These are phyloP conservation scores for Escovopsis sp. DNA, from an alignment of 2,329 filamentous ascomycete genomes.

Conservation along the genomic window DNA sequence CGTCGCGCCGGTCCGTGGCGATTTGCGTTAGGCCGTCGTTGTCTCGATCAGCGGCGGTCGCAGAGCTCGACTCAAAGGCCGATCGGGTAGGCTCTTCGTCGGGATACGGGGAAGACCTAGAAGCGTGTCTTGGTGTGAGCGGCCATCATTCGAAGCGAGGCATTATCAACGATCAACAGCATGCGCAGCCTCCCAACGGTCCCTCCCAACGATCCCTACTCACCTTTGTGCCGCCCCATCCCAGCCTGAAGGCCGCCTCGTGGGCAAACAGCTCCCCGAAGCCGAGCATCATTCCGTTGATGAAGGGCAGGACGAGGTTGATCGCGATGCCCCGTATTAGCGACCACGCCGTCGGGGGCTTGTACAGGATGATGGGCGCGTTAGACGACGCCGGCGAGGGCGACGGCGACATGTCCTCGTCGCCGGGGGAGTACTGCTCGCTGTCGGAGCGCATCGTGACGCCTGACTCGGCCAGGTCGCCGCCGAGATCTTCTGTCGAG, in stretches of 20 bases:
- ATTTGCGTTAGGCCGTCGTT: constrained; percentile 43
- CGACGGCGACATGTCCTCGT: constrained; percentile 33
- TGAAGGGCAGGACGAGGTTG: constrained; percentile 86
- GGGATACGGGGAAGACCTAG: constrained; percentile 42
- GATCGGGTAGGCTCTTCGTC: constrained; percentile 50
- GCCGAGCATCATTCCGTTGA: constrained; percentile 96
- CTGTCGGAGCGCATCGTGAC: constrained; percentile 71
- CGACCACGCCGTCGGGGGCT: constrained; percentile 75
- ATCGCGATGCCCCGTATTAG: constrained; percentile 80
- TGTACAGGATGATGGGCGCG: constrained; percentile 70
- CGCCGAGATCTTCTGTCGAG: constrained; percentile 36
- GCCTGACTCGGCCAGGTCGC: constrained; percentile 54
- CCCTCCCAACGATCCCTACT: constrained; percentile 17
- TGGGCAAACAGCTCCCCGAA: constrained; percentile 96
- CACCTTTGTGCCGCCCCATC: constrained; percentile 94
- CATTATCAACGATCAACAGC: background rate
- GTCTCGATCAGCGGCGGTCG: constrained; percentile 41
- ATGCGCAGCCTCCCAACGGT: background rate
- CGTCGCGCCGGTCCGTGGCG: too few species aligned
- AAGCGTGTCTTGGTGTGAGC: background rate
- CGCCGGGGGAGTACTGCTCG: constrained; percentile 61
- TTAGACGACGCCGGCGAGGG: constrained; percentile 42
- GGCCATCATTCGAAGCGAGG: constrained; percentile 5
- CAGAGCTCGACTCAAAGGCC: constrained; percentile 74
- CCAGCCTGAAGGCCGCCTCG: constrained; percentile 81